phyloP scores from a whole-genome alignment of 1,284 basidiomycete species.

The Papiliotrema nemorosa region DNA sequence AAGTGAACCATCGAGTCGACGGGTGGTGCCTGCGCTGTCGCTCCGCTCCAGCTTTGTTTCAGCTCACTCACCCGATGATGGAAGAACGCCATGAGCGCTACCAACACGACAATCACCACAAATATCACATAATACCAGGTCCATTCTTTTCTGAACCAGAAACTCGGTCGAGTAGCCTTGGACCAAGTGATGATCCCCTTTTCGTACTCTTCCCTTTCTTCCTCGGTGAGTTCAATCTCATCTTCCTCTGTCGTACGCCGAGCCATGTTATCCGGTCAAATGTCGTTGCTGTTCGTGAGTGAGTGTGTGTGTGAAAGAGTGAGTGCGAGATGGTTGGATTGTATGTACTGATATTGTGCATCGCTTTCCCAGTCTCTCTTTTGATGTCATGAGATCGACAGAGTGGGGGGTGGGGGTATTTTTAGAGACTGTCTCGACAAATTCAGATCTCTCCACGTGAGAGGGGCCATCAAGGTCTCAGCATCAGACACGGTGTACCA shows the following conservation, averaged over 20 bases:
- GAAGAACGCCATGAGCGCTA: constrained; percentile 27
- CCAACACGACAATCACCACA: constrained; percentile 17
- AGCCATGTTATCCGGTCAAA: not conserved
- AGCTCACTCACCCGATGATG: constrained; percentile 26
- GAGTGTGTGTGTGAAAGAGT: not conserved
- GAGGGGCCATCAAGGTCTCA: too few relatives aligned
- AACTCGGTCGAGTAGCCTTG: constrained; percentile 11
- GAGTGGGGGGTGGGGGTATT: too few relatives aligned
- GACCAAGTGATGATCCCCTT: constrained; percentile 22
- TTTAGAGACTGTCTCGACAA: too few relatives aligned
- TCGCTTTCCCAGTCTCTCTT: too few relatives aligned
- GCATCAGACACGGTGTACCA: too few relatives aligned
- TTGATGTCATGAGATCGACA: too few relatives aligned
- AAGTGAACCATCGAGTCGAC: not conserved
- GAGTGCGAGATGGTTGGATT: too few relatives aligned
- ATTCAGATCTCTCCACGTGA: too few relatives aligned
- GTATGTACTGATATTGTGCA: too few relatives aligned
- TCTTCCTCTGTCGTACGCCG: not conserved
- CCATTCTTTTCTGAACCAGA: constrained; percentile 33
- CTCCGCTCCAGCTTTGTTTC: too few relatives aligned
- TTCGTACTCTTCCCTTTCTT: constrained; percentile 20
- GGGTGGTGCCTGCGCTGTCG: not conserved
- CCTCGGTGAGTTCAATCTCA: constrained; percentile 7
- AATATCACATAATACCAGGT: constrained; percentile 21
- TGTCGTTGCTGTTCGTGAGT: not conserved